Evolutionary conservation across 306 rosid genomes (phyloP).

Genomic region (Fragaria iinumae): DNA sequence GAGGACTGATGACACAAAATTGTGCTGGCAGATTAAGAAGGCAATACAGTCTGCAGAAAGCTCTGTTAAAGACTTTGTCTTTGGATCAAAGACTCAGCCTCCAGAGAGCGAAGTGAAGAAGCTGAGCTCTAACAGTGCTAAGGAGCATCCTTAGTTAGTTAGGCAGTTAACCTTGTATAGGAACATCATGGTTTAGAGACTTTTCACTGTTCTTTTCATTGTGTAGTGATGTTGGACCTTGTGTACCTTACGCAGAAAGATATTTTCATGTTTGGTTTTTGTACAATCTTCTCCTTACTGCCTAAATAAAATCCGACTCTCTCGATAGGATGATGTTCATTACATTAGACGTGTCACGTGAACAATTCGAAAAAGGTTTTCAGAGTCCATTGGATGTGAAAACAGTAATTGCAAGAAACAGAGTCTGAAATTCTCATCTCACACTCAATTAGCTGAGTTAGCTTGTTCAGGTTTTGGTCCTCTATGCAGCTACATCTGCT

Average conservation of each 20-base stretch:
- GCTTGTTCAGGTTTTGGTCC: neutral
- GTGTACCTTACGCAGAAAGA: slow-evolving; percentile 1
- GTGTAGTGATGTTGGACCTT: slow-evolving; percentile 5
- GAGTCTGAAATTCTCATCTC: neutral
- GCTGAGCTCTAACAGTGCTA: slow-evolving; percentile 30
- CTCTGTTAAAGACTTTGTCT: slow-evolving; percentile 53
- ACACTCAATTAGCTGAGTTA: neutral
- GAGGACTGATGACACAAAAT: slow-evolving; percentile 29
- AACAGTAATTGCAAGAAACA: neutral
- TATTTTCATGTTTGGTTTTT: slow-evolving; percentile 1
- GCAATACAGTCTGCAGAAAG: slow-evolving; percentile 58
- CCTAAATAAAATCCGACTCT: neutral
- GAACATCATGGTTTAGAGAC: slow-evolving; percentile 26
- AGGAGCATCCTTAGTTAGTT: slow-evolving; percentile 46
- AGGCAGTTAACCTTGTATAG: slow-evolving; percentile 25
- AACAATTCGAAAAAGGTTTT: neutral
- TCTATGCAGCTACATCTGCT: neutral
- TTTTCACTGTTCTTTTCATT: neutral
- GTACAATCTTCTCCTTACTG: neutral
- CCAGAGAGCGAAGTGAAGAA: slow-evolving; percentile 40
- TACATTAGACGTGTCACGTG: neutral
- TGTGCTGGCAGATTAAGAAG: slow-evolving; percentile 62
- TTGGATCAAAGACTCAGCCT: slow-evolving; percentile 55
- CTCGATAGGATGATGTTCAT: neutral
- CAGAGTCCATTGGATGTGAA: neutral